Conservation (phyloP, 2,329 filamentous ascomycete genomes). For the Diaporthe sp. region DNA sequence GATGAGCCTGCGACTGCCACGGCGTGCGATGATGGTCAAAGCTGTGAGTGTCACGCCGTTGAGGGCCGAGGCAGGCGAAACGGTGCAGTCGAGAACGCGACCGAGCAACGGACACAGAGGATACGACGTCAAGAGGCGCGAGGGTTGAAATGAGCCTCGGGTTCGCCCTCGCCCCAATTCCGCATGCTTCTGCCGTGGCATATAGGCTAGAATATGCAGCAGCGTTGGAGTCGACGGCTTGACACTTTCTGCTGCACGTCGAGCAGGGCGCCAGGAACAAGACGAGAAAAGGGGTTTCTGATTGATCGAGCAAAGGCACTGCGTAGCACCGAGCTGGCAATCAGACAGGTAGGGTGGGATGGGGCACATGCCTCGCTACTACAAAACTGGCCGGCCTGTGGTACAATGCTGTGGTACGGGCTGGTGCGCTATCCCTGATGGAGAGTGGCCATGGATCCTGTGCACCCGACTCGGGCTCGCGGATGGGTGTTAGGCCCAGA, state of each 20-base stretch:
- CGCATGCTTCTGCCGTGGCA: constrained; percentile 15
- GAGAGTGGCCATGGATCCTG: not conserved
- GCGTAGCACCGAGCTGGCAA: constrained; percentile 24
- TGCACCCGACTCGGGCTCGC: constrained; percentile 3
- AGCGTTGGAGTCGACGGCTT: not conserved
- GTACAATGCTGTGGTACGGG: constrained; percentile 3
- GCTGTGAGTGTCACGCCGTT: not conserved
- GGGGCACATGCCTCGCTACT: constrained; percentile 15
- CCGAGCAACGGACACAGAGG: not conserved
- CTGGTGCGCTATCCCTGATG: constrained; percentile 2
- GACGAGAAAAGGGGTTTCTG: constrained; percentile 24
- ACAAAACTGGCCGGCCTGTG: constrained; percentile 4
- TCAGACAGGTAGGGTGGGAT: constrained; percentile 25
- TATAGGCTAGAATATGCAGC: constrained; percentile 28
- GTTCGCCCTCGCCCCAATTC: not conserved
- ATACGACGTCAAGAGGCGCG: constrained; percentile 8
- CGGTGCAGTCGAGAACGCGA: not conserved
- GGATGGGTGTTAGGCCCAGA: not conserved
- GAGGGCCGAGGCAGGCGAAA: not conserved
- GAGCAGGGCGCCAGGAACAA: constrained; percentile 19
- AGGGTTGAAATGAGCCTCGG: constrained; percentile 26
- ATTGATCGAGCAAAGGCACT: constrained; percentile 23
- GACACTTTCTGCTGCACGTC: constrained; percentile 22
- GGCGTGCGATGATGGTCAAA: not conserved
- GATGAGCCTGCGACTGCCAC: constrained; percentile 15